Evolutionary conservation across 2,329 filamentous ascomycete genomes (phyloP).

Genomic region (Aspergillus glaucus): DNA sequence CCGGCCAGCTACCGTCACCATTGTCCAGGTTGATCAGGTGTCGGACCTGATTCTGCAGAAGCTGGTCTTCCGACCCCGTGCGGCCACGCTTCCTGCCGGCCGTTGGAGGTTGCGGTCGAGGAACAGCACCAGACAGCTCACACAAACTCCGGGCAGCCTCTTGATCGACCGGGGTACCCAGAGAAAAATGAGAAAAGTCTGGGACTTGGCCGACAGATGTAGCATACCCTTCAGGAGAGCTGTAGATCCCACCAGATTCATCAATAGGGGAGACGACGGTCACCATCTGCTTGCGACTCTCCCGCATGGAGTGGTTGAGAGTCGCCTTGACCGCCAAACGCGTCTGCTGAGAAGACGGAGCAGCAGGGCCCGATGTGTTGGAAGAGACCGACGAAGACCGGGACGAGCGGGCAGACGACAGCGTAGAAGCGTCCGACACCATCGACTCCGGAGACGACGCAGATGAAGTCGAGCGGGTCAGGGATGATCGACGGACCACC

Average conservation of each 20-base stretch:
- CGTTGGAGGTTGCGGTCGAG: slow-evolving; percentile 11
- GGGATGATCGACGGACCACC: slow-evolving; percentile 44
- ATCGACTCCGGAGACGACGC: slow-evolving; percentile 57
- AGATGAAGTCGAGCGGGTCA: slow-evolving; percentile 48
- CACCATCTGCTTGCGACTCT: slow-evolving; percentile 27
- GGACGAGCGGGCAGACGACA: slow-evolving; percentile 49
- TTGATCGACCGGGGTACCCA: slow-evolving; percentile 28
- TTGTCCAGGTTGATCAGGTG: slow-evolving; percentile 26
- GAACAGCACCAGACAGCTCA: slow-evolving; percentile 31
- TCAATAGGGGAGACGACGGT: slow-evolving; percentile 34
- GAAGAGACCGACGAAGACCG: slow-evolving; percentile 46
- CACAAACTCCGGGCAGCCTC: slow-evolving; percentile 39
- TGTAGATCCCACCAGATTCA: slow-evolving; percentile 28
- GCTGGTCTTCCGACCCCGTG: slow-evolving; percentile 33
- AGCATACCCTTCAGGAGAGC: slow-evolving; percentile 29
- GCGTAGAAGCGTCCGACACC: slow-evolving; percentile 53
- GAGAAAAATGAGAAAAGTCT: slow-evolving; percentile 30
- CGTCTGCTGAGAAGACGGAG: slow-evolving; percentile 17
- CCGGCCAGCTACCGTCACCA: slow-evolving; percentile 23
- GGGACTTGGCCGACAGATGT: slow-evolving; percentile 19
- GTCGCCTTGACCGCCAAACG: slow-evolving; percentile 36
- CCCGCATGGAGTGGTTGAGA: slow-evolving; percentile 32
- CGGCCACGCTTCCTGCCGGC: slow-evolving; percentile 34
- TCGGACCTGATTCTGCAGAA: slow-evolving; percentile 34
- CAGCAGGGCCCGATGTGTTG: slow-evolving; percentile 29